A percentile compares a stretch with the other conserved stretches of the same genome.
These are phyloP conservation scores for Ramularia endophylla DNA, from an alignment of 2,329 filamentous ascomycete genomes.

Conservation along the genomic window DNA sequence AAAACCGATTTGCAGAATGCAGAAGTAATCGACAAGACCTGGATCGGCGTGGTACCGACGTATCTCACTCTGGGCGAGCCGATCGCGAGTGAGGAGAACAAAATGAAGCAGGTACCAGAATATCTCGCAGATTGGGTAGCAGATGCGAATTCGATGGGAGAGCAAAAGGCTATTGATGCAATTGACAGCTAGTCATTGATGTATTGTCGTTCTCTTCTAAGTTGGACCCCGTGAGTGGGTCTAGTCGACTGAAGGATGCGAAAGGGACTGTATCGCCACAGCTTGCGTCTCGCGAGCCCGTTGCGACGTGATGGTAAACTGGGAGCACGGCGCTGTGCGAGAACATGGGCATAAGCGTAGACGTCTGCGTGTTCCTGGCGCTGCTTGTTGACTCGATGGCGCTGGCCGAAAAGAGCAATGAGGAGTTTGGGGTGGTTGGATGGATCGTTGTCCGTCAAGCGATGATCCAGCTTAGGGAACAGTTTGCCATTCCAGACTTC, in stretches of 20 bases:
- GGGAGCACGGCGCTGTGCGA: conserved; percentile 3
- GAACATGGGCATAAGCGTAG: conserved; percentile 13
- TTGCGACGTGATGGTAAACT: conserved; percentile 1
- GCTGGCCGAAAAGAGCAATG: conserved; percentile 19
- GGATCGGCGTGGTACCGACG: conserved; percentile 60
- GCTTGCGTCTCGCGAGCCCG: background rate
- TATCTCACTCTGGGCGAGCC: conserved; percentile 60
- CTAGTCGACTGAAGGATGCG: conserved; percentile 1
- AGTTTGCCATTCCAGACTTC: conserved; percentile 21
- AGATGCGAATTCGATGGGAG: conserved; percentile 38
- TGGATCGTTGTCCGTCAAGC: conserved; percentile 12
- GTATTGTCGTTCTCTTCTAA: background rate
- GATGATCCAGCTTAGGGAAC: conserved; percentile 11
- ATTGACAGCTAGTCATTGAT: conserved; percentile 17
- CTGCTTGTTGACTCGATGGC: conserved; percentile 6
- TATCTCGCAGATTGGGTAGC: conserved; percentile 54
- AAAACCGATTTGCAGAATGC: conserved; percentile 48
- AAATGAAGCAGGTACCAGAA: conserved; percentile 52
- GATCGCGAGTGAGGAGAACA: conserved; percentile 54
- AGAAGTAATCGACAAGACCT: conserved; percentile 46
- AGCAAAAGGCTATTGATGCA: conserved; percentile 31
- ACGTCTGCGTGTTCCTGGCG: conserved; percentile 20
- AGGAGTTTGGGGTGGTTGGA: conserved; percentile 11
- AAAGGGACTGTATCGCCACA: conserved; percentile 18
- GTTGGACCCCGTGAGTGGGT: background rate